Evolutionary conservation across 495 filamentous ascomycete genomes (phyloP).

Genomic region (Neurospora sp.): DNA sequence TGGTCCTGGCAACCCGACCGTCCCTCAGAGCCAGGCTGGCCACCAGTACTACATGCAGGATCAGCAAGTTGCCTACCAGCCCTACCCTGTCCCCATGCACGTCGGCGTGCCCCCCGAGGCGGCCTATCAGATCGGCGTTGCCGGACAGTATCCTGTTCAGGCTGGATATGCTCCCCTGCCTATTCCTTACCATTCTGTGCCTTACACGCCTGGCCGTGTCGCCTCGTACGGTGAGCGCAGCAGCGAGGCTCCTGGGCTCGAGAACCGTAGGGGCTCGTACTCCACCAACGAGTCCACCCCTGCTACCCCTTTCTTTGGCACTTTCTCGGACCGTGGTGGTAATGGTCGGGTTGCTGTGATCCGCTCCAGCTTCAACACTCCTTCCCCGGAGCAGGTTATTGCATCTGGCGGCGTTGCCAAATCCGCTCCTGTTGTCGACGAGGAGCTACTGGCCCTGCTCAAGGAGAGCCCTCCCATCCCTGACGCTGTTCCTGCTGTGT

Average conservation of each 20-base stretch:
- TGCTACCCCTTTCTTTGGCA: conserved; percentile 48
- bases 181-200: conserved; percentile 27
- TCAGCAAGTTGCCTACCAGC: conserved; percentile 22
- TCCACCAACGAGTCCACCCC: conserved; percentile 63
- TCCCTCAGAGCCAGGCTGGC: conserved; percentile 17
- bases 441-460: conserved; percentile 60
- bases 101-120: conserved; percentile 21
- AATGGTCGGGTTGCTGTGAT: conserved; percentile 43
- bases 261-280: conserved; percentile 52
- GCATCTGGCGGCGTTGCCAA: conserved; percentile 30
- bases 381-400: conserved; percentile 52
- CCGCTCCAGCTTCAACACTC: conserved; percentile 51
- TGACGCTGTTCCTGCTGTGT: conserved; percentile 77
- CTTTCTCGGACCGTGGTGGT: conserved; percentile 41
- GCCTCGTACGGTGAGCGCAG: conserved; percentile 29
- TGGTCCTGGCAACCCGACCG: conserved; percentile 13
- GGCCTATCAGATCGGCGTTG: conserved; percentile 16
- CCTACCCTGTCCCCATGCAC: conserved; percentile 20
- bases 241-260: conserved; percentile 45
- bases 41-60: conserved; percentile 25
- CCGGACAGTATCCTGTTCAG: conserved; percentile 27
- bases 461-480: conserved; percentile 73
- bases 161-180: conserved; percentile 21
- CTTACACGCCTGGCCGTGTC: conserved; percentile 39
- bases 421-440: conserved; percentile 38